Base-by-base conservation (phyloP, 345 rosid species). In the Gossypium australe region DNA sequence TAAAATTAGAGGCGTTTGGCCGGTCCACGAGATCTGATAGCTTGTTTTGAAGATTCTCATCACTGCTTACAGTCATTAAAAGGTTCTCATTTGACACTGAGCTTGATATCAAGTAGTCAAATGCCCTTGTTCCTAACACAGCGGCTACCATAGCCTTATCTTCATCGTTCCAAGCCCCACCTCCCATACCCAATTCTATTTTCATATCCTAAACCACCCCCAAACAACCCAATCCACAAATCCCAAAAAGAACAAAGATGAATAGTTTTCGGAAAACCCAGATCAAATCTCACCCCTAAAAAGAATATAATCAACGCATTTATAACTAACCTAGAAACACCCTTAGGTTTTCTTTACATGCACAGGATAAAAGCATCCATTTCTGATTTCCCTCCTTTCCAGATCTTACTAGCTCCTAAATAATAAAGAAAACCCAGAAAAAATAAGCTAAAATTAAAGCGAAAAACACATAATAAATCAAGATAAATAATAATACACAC, bases 11-110 rank as follows among this genome's bases (percentile, higher is more conserved):
- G 0, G 82, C 72, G 82, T 85, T 78, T 12, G 97, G 98, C 12
- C 81, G 78, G 68, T 95, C 99, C 61, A 95, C 99, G 16, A 95
- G 93, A 85, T 90, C 91, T 56, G 97, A 89, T 52, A 95, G 92
- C 92, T 93, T 95, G 81, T 82, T 87, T 64, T 95, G 94, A 67
- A 95, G 78, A 81, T 80, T 85, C 74, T 93, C 97, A 65, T 89
- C 96, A 65, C 83, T 89, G 27, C 86, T 90, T 44, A 90, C 69
- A 13, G 90, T 80, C 73, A 87, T 77, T 66, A 90, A 86, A 43
- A 84, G 85, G 71, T 78, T 89, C 82, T 91, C 92, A 71, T 88
- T 91, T 14, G 89, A 84, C 52, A 84, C 80, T 11, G 97, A 86
- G 79, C 87, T 95, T 12, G 94, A 83, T 55, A 83, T 27, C 72